Base-by-base conservation (phyloP, 257 asterid species). In the Scutellaria barbata region DNA sequence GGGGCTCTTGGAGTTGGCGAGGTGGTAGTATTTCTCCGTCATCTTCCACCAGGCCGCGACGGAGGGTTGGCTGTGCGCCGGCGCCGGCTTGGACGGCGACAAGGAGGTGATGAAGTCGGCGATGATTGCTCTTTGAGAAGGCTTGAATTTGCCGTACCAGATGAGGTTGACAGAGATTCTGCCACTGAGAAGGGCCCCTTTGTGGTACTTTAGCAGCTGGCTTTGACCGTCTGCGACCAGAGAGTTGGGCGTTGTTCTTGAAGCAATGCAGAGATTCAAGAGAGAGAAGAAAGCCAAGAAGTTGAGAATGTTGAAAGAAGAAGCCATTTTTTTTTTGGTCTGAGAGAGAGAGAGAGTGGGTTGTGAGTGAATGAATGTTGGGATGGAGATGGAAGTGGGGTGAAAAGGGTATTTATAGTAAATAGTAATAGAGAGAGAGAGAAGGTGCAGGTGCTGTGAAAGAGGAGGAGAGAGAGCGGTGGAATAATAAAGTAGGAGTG, bases 21-120 rank as follows among this genome's bases (percentile, higher is more conserved):
- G 78, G 54, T 72, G 81, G 84, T 88, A 85, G 85, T 88, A 88
- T 17, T 85, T 86, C 61, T 84, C 90, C 1, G 81, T 81, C 62
- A 77, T 40, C 76, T 85, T 85, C 94, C 97, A 90, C 96, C 97
- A 90, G 7, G 82, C 39, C 51, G 87, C 84, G 11, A 88, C 92
- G 1, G 95, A 87, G 5, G 94, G 94, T 50, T 76, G 85, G 74
- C 4, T 18, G 17, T 71, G 66, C 7, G 83, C 4, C 1, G 83
- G 55, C 7, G 25, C n/a, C n/a, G n/a, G n/a, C n/a, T 76, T 3
- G 0, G 77, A 56, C 0, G 85, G 48, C 0, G 89, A 78, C 5
- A 90, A 77, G 0, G 96, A 90, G 45, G 86, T 63, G 41, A 90
- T 69, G 87, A 88, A 90, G 66, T 88, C 96, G 7, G 92, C 64